Conservation (phyloP, 2,329 filamentous ascomycete genomes). For the Claviceps sp. region DNA sequence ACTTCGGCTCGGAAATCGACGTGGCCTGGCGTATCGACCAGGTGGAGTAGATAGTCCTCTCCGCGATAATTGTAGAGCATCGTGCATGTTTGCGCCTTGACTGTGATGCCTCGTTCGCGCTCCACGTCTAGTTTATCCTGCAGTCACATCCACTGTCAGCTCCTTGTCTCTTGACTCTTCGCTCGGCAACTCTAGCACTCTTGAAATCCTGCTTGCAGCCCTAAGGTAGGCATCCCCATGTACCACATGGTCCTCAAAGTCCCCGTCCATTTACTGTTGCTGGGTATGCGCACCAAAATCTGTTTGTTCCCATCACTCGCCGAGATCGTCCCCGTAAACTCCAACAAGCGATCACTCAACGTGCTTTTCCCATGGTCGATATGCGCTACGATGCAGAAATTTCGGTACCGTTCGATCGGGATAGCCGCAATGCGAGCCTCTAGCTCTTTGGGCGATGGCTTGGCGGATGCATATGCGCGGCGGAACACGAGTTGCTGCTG, state of each 20-base stretch:
- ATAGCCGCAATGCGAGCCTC: constrained; percentile 53
- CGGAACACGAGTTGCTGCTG: neutral
- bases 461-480: constrained; percentile 11
- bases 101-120: constrained; percentile 79
- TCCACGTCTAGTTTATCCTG: constrained; percentile 57
- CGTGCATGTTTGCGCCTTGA: constrained; percentile 96
- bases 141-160: neutral
- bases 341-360: constrained; percentile 79
- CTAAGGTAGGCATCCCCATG: too few species aligned
- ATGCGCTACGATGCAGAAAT: constrained; percentile 98
- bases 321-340: constrained; percentile 86
- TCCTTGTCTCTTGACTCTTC: too few species aligned
- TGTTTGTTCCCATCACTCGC: constrained; percentile 77
- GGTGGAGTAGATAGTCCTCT: constrained; percentile 80
- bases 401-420: constrained; percentile 69
- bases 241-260: too few species aligned
- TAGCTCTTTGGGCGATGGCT: constrained; percentile 20
- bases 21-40: constrained; percentile 94
- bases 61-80: constrained; percentile 89
- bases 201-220: too few species aligned
- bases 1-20: constrained; percentile 97
- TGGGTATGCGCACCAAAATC: constrained; percentile 46
- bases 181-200: too few species aligned
- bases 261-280: neutral
- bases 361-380: constrained; percentile 99